Evolutionary conservation across 306 rosid species (phyloP).

Genomic region (Gynostemma pentaphyllum): DNA sequence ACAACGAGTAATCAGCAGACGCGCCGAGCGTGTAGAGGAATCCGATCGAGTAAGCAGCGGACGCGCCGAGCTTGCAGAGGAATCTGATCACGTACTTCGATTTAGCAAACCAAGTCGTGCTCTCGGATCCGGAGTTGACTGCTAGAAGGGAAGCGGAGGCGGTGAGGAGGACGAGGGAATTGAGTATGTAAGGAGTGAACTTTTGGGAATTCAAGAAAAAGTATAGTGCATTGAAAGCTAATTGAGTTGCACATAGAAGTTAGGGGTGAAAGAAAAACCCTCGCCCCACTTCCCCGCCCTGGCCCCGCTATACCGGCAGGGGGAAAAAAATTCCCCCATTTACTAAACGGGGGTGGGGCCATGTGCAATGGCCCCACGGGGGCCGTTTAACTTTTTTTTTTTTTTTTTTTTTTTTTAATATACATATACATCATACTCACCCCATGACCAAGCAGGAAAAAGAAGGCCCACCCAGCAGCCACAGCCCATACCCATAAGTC

Average conservation of each 20-base stretch:
- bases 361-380: too few relatives aligned
- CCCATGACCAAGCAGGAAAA: too few relatives aligned
- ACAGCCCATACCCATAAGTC: too few relatives aligned
- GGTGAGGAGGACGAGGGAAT: conserved; percentile 31
- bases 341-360: too few relatives aligned
- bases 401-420: too few relatives aligned
- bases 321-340: too few relatives aligned
- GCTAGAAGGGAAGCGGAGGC: conserved; percentile 29
- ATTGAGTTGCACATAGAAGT: conserved; percentile 26
- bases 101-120: not conserved
- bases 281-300: too few relatives aligned
- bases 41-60: conserved; percentile 28
- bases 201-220: conserved; percentile 31
- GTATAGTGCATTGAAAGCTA: conserved; percentile 35
- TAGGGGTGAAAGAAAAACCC: too few relatives aligned
- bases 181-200: conserved; percentile 24
- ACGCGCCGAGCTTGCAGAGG: conserved; percentile 33
- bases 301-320: too few relatives aligned
- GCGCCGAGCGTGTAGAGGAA: conserved; percentile 34
- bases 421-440: too few relatives aligned
- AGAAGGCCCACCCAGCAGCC: too few relatives aligned
- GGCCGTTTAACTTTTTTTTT: too few relatives aligned
- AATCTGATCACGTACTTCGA: conserved; percentile 19
- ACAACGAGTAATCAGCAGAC: conserved; percentile 31
- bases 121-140: conserved; percentile 12